Percentiles rank a stretch among this genome's conserved stretches.
Evolutionary conservation across 805 yeast species (phyloP).

Genomic region (Maudiozyma barnettii): DNA sequence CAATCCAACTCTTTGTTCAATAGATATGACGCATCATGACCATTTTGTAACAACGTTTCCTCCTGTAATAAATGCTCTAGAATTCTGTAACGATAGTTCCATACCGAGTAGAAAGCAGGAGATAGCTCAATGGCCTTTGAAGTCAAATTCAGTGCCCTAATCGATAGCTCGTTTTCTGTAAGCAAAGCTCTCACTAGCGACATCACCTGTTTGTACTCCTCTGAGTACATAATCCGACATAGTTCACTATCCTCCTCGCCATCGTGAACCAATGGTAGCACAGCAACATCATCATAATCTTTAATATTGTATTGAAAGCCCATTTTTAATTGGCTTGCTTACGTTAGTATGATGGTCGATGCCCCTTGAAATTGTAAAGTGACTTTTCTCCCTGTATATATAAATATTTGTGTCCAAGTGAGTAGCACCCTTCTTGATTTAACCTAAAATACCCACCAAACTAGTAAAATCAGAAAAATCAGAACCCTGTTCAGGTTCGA

Average conservation of each 20-base stretch:
- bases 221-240: slow-evolving; percentile 62
- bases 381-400: no score
- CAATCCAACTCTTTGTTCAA: slow-evolving; percentile 55
- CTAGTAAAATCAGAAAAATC: no score
- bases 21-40: neutral
- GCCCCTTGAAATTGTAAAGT: no score
- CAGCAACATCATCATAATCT: slow-evolving; percentile 35
- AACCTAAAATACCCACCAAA: no score
- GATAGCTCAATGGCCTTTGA: slow-evolving; percentile 51
- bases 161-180: slow-evolving; percentile 50
- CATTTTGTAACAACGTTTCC: neutral
- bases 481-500: no score
- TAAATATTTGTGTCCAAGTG: no score
- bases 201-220: slow-evolving; percentile 56
- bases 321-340: no score
- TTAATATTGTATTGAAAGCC: slow-evolving; percentile 2
- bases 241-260: slow-evolving; percentile 35
- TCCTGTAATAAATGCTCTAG: slow-evolving; percentile 28
- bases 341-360: no score
- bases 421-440: no score
- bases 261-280: slow-evolving; percentile 35
- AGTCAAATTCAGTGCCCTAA: slow-evolving; percentile 63
- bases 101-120: slow-evolving; percentile 87
- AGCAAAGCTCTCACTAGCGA: slow-evolving; percentile 54
- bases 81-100: slow-evolving; percentile 63